Evolutionary conservation across 805 yeast genomes (phyloP).

Genomic region (Candida tallmaniae): DNA sequence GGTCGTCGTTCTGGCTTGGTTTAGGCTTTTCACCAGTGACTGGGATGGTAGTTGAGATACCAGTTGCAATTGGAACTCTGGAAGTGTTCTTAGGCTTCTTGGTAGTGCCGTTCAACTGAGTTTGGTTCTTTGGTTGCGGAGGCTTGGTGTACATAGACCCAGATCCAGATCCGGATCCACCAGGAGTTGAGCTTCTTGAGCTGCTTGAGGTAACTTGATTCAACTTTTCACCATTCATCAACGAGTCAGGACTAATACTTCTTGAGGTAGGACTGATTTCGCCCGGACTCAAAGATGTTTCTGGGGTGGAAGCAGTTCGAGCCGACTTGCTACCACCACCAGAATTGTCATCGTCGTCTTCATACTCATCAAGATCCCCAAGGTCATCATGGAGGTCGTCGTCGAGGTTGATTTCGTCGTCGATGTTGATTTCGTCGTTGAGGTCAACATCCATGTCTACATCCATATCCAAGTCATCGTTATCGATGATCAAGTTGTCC

Average conservation of each 20-base stretch:
- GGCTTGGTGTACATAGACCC: conserved; percentile 1
- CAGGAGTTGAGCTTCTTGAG: conserved; percentile 32
- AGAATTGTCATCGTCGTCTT: conserved; percentile 2
- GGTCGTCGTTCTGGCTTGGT: conserved; percentile 59
- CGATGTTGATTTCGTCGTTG: conserved; percentile 12
- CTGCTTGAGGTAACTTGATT: conserved; percentile 19
- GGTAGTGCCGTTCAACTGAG: neutral
- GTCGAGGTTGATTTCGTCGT: conserved; percentile 1
- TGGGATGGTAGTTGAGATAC: conserved; percentile 75
- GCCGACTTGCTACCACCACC: conserved; percentile 4
- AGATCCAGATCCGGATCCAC: conserved; percentile 3
- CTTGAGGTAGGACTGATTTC: conserved; percentile 38
- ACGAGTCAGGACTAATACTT: conserved; percentile 41
- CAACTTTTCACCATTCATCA: conserved; percentile 28
- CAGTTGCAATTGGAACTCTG: conserved; percentile 58
- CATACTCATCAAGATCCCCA: conserved; percentile 13
- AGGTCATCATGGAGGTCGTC: conserved; percentile 16
- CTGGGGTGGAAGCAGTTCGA: too few relatives aligned
- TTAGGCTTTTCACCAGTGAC: conserved; percentile 68
- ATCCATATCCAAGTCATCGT: conserved; percentile 4
- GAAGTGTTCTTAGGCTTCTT: conserved; percentile 35
- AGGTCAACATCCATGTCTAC: conserved; percentile 4
- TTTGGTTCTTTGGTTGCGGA: neutral
- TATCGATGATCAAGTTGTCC: neutral
- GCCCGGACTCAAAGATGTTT: conserved; percentile 21